Evolutionary conservation across 192 early-diverging fungal species (phyloP), one percentile per base, ranked within the genome.

Genomic region (Coemansia sp.): DNA sequence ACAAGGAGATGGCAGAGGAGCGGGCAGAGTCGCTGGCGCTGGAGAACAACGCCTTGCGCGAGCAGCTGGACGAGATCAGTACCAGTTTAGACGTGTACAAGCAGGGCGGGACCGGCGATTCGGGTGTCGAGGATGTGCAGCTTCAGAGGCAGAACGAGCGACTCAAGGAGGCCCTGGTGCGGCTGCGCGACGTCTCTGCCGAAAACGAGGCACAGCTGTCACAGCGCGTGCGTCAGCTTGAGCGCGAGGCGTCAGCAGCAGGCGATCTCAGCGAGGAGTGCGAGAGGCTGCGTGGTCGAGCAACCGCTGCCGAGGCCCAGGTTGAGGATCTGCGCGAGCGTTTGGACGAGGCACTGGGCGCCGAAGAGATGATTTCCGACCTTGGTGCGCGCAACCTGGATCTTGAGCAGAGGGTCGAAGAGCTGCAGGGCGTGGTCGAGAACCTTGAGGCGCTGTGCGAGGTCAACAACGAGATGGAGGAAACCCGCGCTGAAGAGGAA

Each of bases 1-100:
- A 98, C 85, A 92, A 92, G 73, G 95, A 98, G 76, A 88, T 95
- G 86, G 95, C 93, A 0, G 95, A 96, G 66, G 95, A 96, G 70
- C 86, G 85, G 45, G 88, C 89, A 22, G 95, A 96, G 48, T 81
- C 86, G 17, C 61, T 95, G 59, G 86, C 90, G 65, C 90, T 89
- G 33, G 94, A 96, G 69, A 81, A 90, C 0, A 81, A 81, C 38
- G 62, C 85, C 20, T 72, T 95, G 20, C 91, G 92, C 63, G 94
- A 95, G 61, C 91, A 92, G 64, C 77, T 94, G 7, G 93, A 91
- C 51, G 95, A 94, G 70, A 84, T 93, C 59, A 79, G 74, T 35
- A 85, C 91, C 18, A 89, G 90, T 66, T 61, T 95, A 36, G 88
- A 91, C 54, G 79, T 70, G 54, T 68, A 69, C 61, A 48, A 66